phyloP scores from a whole-genome alignment of 805 yeast genomes.

The Nakazawaea populi region DNA sequence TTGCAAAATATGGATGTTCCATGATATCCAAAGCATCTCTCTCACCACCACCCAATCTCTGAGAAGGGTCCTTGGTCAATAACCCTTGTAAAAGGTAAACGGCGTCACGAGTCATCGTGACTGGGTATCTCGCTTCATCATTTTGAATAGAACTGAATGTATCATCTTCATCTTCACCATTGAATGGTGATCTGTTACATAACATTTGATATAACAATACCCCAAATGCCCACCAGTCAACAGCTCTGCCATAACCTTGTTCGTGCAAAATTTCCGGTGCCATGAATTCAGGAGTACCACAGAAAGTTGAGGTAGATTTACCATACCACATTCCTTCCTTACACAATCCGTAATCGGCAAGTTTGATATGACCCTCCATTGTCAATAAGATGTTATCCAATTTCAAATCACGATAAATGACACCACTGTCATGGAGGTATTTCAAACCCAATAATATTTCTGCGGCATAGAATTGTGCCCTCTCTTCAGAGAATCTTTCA shows the following conservation, averaged over 20 bases:
- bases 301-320: conserved; percentile 85
- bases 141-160: conserved; percentile 93
- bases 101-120: conserved; percentile 95
- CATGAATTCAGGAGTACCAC: conserved; percentile 99
- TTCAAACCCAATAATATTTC: conserved; percentile 89
- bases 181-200: conserved; percentile 92
- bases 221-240: conserved; percentile 99
- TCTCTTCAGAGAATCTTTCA: conserved; percentile 75
- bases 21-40: conserved; percentile 89
- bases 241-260: conserved; percentile 87
- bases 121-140: conserved; percentile 95
- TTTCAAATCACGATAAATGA: conserved; percentile 93
- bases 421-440: conserved; percentile 93
- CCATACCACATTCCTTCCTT: conserved; percentile 69
- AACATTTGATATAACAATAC: conserved; percentile 95
- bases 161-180: conserved; percentile 92
- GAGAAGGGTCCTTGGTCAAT: conserved; percentile 79
- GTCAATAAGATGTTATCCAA: conserved; percentile 89
- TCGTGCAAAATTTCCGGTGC: conserved; percentile 97
- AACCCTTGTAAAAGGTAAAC: conserved; percentile 90
- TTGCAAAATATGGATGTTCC: conserved; percentile 91
- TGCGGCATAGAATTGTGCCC: conserved; percentile 97
- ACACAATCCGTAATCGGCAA: conserved; percentile 97
- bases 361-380: conserved; percentile 88
- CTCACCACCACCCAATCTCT: conserved; percentile 82